Base-by-base conservation (phyloP, 345 rosid genomes). In the Trapa incisa region DNA sequence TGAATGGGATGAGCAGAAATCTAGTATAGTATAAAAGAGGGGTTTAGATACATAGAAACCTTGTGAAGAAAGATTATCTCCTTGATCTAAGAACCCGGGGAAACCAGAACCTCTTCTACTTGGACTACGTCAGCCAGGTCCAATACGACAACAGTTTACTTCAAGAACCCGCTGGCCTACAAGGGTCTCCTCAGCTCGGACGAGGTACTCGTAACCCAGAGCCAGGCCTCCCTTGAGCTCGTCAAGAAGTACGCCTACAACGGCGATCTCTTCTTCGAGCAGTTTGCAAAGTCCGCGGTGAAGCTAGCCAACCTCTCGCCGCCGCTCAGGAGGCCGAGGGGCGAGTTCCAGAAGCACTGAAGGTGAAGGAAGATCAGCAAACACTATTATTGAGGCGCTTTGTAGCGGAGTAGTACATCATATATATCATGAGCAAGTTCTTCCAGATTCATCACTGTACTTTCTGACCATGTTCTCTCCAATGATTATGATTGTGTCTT, bases 271-370 rank as follows among this genome's bases (percentile, higher is more conserved):
- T 90, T 93, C 82, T 83, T 90, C 15, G 36, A 80, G 78, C 97
- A 93, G 64, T 93, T 90, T 68, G 89, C 88, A 35, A 76, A 81
- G 77, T 90, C 98, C 5, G 90, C 90, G 91, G 68, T 90, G 67
- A 90, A 80, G 82, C 90, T 93, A 97, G 94, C 94, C 47, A 87
- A 82, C 67, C 82, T 93, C 68, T 78, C 98, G 68, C 98, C 29
- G 29, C 29, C 98, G 13, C 48, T 90, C 80, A 93, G 91, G 0
- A 92, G 97, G 37, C 76, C 74, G 0, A 90, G 45, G 71, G 96
- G 96, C n/a, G 92, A 93, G 79, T 81, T 93, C 72, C 85, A 96
- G 70, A 83, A 81, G 78, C 66, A 74, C 42, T 93, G 98, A 83
- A 22, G 29, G 29, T 22, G 29, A 22, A 81, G 97, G 82, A 84